phyloP scores from a whole-genome alignment of 1,284 basidiomycete species.

The Pterula multifida region DNA sequence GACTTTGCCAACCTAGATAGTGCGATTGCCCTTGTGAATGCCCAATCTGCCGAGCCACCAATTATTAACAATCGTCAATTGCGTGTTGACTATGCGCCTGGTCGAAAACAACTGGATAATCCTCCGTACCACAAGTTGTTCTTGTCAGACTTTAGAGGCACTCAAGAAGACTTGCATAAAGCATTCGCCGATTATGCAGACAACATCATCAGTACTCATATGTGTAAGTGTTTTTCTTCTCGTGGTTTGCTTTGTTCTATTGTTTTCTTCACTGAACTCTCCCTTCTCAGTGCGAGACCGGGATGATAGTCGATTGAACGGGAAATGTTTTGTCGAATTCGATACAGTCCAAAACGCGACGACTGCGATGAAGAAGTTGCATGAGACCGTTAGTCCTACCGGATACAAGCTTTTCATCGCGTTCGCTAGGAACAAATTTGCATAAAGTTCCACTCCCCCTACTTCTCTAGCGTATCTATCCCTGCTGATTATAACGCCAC shows the following conservation, averaged over 20 bases:
- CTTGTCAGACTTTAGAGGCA: conserved; percentile 21
- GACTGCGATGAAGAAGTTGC: not conserved
- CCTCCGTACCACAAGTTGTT: conserved; percentile 27
- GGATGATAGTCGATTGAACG: not conserved
- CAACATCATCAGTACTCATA: not conserved
- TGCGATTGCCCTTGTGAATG: conserved; percentile 23
- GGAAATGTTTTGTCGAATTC: not conserved
- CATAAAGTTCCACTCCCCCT: too few species aligned
- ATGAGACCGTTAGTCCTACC: not conserved
- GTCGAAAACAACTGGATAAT: conserved; percentile 3
- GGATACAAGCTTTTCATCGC: conserved; percentile 1
- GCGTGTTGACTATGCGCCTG: conserved; percentile 23
- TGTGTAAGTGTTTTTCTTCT: not conserved
- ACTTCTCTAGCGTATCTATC: too few species aligned
- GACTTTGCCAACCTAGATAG: conserved; percentile 24
- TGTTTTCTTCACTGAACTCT: not conserved
- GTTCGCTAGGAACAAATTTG: not conserved
- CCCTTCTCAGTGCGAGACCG: not conserved
- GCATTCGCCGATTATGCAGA: not conserved
- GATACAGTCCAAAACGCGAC: not conserved
- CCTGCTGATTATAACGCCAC: too few species aligned
- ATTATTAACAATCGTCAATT: conserved; percentile 31
- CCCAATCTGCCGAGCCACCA: conserved; percentile 26
- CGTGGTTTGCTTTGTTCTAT: not conserved
- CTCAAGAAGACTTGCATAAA: conserved; percentile 12